Conservation (phyloP, 352 stramenopile genomes). For the Globisporangium mamillatum region DNA sequence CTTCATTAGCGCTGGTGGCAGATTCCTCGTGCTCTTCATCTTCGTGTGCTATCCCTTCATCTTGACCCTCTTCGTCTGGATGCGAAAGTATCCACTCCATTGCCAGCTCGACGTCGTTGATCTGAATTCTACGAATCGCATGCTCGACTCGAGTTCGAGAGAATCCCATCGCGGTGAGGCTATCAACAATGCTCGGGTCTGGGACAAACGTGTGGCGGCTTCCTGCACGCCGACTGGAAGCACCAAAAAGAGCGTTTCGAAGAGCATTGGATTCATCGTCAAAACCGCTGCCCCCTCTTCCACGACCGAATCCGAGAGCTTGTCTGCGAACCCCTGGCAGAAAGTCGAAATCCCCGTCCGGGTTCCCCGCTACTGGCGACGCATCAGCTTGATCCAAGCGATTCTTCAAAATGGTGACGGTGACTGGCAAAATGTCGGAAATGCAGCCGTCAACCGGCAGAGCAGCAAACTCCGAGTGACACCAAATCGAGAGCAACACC, state of each 20-base stretch:
- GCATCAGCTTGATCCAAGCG: slow-evolving; percentile 51
- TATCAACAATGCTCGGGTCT: slow-evolving; percentile 89
- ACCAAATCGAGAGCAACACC: slow-evolving; percentile 57
- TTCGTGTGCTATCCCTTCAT: slow-evolving; percentile 28
- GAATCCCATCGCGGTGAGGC: slow-evolving; percentile 96
- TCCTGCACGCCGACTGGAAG: slow-evolving; percentile 17
- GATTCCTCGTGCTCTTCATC: slow-evolving; percentile 22
- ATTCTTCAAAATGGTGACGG: slow-evolving; percentile 76
- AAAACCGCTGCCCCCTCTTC: slow-evolving; percentile 21
- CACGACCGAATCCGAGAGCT: slow-evolving; percentile 33
- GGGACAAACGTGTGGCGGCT: slow-evolving; percentile 78
- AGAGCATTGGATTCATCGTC: slow-evolving; percentile 47
- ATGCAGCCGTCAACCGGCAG: slow-evolving; percentile 51
- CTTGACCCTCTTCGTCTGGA: slow-evolving; percentile 64
- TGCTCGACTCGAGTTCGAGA: slow-evolving; percentile 83
- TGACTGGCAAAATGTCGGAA: slow-evolving; percentile 60
- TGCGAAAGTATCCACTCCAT: slow-evolving; percentile 96
- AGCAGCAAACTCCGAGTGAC: slow-evolving; percentile 40
- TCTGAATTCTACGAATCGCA: slow-evolving; percentile 85
- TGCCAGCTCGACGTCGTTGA: slow-evolving; percentile 92
- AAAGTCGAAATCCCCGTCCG: slow-evolving; percentile 32
- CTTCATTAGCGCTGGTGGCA: neutral
- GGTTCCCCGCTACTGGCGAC: neutral
- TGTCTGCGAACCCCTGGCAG: slow-evolving; percentile 25
- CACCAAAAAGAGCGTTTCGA: slow-evolving; percentile 50